phyloP scores from a whole-genome alignment of 441 rosid genomes.

The Adansonia gregorii region DNA sequence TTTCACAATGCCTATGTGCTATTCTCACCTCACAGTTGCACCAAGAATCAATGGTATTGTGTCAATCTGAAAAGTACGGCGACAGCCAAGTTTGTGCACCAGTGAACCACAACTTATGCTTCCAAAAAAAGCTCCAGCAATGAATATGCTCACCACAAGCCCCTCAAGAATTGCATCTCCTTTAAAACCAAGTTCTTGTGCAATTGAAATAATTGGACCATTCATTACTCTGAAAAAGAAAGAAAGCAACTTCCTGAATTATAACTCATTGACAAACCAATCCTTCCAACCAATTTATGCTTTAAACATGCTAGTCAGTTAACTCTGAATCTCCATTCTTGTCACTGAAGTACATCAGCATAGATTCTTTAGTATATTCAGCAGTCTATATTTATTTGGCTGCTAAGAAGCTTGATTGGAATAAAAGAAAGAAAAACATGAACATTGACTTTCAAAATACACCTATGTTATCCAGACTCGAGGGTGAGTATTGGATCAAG shows the following conservation, averaged over 20 bases:
- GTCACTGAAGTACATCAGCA: neutral
- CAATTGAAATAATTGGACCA: conserved; percentile 75
- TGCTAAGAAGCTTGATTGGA: neutral
- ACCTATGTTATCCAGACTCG: neutral
- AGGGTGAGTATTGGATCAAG: neutral
- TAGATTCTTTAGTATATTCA: neutral
- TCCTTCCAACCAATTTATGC: neutral
- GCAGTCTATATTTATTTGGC: neutral
- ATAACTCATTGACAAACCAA: neutral
- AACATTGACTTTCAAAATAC: neutral
- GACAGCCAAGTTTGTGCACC: conserved; percentile 66
- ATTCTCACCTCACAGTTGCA: conserved; percentile 61
- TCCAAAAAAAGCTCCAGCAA: conserved; percentile 82
- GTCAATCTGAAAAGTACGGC: conserved; percentile 68
- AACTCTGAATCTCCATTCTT: neutral
- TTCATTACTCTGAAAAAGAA: conserved; percentile 68
- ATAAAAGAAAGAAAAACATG: neutral
- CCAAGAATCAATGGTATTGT: conserved; percentile 63
- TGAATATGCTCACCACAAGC: conserved; percentile 79
- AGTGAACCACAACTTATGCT: conserved; percentile 63
- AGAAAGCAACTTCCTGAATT: conserved; percentile 7
- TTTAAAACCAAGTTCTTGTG: conserved; percentile 76
- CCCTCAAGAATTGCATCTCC: conserved; percentile 73
- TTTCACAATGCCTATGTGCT: neutral
- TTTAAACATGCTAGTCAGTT: neutral